These are phyloP conservation scores for Achaetomium macrosporum DNA, from an alignment of 2,329 filamentous ascomycete genomes.

Conservation along the genomic window DNA sequence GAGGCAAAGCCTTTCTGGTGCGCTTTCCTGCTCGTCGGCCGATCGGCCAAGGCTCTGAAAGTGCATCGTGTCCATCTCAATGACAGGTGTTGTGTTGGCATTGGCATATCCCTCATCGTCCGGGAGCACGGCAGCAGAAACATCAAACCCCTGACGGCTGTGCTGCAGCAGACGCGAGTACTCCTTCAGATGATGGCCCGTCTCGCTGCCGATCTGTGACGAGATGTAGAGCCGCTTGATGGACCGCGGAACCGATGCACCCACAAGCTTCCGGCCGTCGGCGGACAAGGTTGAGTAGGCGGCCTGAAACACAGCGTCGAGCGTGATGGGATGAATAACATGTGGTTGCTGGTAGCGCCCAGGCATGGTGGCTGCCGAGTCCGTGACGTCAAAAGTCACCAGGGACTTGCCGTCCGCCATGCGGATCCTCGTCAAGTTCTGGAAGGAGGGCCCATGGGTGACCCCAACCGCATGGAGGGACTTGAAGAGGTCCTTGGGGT, in stretches of 20 bases:
- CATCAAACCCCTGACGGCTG: not conserved
- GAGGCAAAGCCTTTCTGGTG: not conserved
- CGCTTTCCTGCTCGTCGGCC: not conserved
- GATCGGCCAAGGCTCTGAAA: not conserved
- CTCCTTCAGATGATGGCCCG: not conserved
- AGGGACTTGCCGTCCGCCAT: slow-evolving; percentile 17
- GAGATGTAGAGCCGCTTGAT: slow-evolving; percentile 10
- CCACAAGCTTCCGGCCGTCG: not conserved
- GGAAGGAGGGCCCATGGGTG: slow-evolving; percentile 24
- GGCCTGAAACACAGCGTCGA: slow-evolving; percentile 24
- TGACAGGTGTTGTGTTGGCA: not conserved
- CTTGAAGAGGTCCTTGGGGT: slow-evolving; percentile 20
- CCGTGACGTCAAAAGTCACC: slow-evolving; percentile 19
- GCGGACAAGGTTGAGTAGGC: slow-evolving; percentile 19
- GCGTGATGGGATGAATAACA: slow-evolving; percentile 23
- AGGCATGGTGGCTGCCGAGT: slow-evolving; percentile 20
- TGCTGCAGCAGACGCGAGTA: not conserved
- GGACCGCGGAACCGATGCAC: slow-evolving; percentile 9
- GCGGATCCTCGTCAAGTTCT: slow-evolving; percentile 22
- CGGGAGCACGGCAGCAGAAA: not conserved
- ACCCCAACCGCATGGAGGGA: slow-evolving; percentile 17
- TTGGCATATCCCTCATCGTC: not conserved
- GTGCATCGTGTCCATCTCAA: not conserved
- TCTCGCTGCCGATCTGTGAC: not conserved
- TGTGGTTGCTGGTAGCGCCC: slow-evolving; percentile 20